Evolutionary conservation across 345 rosid genomes (phyloP), one percentile per base, ranked within the genome.

Genomic region (Citrus australasica): DNA sequence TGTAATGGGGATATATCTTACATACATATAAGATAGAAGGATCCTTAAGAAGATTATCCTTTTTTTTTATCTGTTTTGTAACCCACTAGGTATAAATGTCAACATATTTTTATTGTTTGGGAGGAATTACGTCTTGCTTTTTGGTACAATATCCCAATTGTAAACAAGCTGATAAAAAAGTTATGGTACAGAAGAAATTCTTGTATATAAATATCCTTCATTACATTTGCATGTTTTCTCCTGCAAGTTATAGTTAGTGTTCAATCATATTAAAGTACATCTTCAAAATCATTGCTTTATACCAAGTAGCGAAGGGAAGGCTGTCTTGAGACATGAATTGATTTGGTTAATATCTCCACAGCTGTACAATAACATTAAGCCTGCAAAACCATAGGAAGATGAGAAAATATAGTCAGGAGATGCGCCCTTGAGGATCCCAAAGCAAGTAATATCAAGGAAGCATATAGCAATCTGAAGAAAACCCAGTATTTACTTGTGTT

Each of bases 301-400:
- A 58, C 81, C 37, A 38, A 68, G 53, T 24, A 14, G 17, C 19
- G 38, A 13, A 13, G 58, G 33, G 28, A 42, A 51, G 61, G 61
- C 25, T 35, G 37, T 71, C 73, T 53, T 51, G 21, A 3, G 48
- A 30, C 11, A 27, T 73, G 37, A 64, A 59, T 69, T 71, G 53
- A 78, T 69, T 55, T 21, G 46, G 79, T 74, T 76, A 76, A 32
- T 24, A 64, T 16, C 75, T 66, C 75, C 67, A 37, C 28, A n/a
- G 76, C 82, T 86, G 82, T 84, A 84, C 84, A 84, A 67, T 60
- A 4, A 24, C 33, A n/a, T 63, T 55, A 71, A 21, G 60, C 84
- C 86, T 82, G 86, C 81, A 78, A 19, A 65, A 28, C 25, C 76
- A 25, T 67, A 66, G 24, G 37, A 72, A 56, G 19, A 80, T 61